Conservation (phyloP, 495 filamentous ascomycete genomes). For the Jackrogersella multiformis region DNA sequence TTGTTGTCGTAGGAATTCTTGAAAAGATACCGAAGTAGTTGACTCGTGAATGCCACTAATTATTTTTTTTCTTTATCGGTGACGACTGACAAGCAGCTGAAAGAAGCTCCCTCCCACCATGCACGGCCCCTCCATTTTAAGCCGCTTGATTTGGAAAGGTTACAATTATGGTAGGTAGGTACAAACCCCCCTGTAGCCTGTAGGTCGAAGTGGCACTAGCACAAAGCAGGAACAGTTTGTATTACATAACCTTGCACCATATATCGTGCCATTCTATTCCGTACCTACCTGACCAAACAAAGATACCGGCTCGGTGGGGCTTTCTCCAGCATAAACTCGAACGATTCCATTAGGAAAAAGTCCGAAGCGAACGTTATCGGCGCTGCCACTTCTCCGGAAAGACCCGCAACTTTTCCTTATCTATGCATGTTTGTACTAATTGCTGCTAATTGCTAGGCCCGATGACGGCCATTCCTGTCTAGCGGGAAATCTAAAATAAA, state of each 20-base stretch:
- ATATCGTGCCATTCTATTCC: constrained; percentile 19
- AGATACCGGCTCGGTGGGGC: constrained; percentile 19
- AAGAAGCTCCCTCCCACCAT: constrained; percentile 22
- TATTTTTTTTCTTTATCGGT: constrained; percentile 29
- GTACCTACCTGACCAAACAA: no score
- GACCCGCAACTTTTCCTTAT: constrained; percentile 37
- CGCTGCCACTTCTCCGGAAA: constrained; percentile 30
- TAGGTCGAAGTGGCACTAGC: constrained; percentile 14
- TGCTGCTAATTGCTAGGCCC: constrained; percentile 24
- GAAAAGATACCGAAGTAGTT: background rate
- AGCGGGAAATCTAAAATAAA: background rate
- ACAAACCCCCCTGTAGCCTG: background rate
- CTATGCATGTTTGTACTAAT: constrained; percentile 21
- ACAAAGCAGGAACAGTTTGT: constrained; percentile 18
- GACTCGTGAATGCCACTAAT: constrained; percentile 8
- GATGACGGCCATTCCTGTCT: constrained; percentile 35
- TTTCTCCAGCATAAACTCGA: background rate
- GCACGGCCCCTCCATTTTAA: constrained; percentile 23
- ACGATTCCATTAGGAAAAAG: constrained; percentile 23
- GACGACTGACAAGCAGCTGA: constrained; percentile 32
- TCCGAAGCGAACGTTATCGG: constrained; percentile 41
- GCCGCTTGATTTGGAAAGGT: constrained; percentile 32
- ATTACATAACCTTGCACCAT: constrained; percentile 24
- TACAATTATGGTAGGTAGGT: background rate
- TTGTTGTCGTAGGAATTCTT: background rate